These are phyloP conservation scores for Neopestalotiopsis clavispora DNA, from an alignment of 2,329 filamentous ascomycete species.

Conservation along the genomic window DNA sequence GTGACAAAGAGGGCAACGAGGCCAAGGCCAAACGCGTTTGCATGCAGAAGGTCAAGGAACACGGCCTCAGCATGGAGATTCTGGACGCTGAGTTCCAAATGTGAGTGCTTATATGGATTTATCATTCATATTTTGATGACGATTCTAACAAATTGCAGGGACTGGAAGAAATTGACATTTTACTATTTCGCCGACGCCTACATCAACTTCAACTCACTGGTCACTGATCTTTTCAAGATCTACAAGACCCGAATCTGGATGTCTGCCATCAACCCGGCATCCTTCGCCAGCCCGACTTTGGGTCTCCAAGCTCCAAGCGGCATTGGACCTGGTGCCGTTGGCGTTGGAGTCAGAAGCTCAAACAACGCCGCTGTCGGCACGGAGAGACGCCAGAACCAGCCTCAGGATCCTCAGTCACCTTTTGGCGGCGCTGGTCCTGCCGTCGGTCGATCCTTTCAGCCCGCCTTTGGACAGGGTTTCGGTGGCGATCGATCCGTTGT, in stretches of 20 bases:
- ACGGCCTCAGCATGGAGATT: constrained; percentile 97
- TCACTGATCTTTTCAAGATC: constrained; percentile 97
- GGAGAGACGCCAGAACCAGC: constrained; percentile 53
- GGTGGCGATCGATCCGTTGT: constrained; percentile 46
- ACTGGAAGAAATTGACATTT: constrained; percentile 98
- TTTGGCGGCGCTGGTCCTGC: constrained; percentile 41
- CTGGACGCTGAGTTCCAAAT: constrained; percentile 98
- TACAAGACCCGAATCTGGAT: constrained; percentile 99
- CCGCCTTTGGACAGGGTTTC: constrained; percentile 47
- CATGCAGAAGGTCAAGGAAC: constrained; percentile 94
- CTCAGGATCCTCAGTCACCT: constrained; percentile 43
- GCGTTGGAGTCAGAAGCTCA: constrained; percentile 52
- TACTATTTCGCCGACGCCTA: constrained; percentile 99
- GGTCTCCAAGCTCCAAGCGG: constrained; percentile 73
- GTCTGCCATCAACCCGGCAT: constrained; percentile 97
- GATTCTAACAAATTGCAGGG: constrained; percentile 60
- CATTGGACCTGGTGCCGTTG: constrained; percentile 70
- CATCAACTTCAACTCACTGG: constrained; percentile 98
- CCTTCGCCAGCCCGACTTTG: constrained; percentile 80
- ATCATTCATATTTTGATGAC: constrained; percentile 3
- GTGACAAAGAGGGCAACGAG: constrained; percentile 96
- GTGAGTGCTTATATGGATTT: constrained; percentile 56
- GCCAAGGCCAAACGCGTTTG: constrained; percentile 96
- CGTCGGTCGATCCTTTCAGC: constrained; percentile 47
- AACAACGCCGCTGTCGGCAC: constrained; percentile 43